Base-by-base conservation (phyloP, 2,329 filamentous ascomycete species). In the Purpureocillium takamizusanense region DNA sequence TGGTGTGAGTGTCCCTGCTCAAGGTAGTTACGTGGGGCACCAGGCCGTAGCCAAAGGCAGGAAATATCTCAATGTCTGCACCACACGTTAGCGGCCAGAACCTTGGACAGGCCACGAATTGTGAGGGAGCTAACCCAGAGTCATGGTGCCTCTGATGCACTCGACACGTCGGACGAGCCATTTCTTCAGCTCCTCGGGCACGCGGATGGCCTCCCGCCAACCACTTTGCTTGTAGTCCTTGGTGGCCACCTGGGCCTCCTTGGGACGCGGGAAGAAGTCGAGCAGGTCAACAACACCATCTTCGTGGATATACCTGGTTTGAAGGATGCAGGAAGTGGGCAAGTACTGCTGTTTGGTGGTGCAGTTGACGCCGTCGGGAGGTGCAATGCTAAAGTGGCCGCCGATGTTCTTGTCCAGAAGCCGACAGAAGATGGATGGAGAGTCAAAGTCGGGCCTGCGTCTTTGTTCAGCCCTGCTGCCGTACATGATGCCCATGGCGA, bases 341-440 rank as follows among this genome's bases (percentile, higher is more conserved):
- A 87, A 68, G 50, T 88, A 88, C 52, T 84, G 78, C 60, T 88
- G 83, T 56, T 88, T 88, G 28, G 78, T 86, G 3, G 81, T 85
- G 50, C 70, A 78, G 7, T 62, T 63, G 18, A 72, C 54, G 9
- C 66, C 57, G 2, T 61, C 47, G 3, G 70, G 67, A 16, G 76
- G 72, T n/a, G 71, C 60, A 47, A 88, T 82, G 46, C 70, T 78
- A 58, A 86, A 87, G 55, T 81, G 76, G 0, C 83, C 84, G 17
- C 84, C 83, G 53, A 82, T 86, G 48, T 83, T 65, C 52, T 83
- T 81, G 59, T 88, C 83, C 3, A 88, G 61, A 13, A 88, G 67
- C 31, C 83, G 76, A 52, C 81, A 86, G 55, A 88, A 88, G 36
- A 88, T 62, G 1, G 80, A 81, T 0, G 83, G 83, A 6, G 83